Evolutionary conservation across 2,329 filamentous ascomycete genomes (phyloP).

Genomic region (Pestalotiopsis sp.): DNA sequence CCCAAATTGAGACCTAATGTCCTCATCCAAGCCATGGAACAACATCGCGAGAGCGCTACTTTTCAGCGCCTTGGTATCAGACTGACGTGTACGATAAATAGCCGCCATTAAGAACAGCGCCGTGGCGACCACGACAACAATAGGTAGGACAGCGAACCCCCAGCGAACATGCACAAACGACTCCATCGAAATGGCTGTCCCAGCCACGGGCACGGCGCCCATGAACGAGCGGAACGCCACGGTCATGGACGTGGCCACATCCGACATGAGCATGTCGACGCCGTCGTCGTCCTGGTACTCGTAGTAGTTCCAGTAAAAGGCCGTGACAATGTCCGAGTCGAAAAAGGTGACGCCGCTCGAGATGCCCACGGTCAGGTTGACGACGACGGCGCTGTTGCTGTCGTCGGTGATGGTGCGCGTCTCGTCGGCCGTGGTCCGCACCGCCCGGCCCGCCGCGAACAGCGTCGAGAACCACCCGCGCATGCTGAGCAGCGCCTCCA

Average conservation of each 20-base stretch:
- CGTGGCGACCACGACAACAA: slow-evolving; percentile 32
- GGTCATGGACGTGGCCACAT: slow-evolving; percentile 37
- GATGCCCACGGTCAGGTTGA: slow-evolving; percentile 36
- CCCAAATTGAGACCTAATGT: slow-evolving; percentile 25
- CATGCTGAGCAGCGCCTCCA: slow-evolving; percentile 32
- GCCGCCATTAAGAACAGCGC: slow-evolving; percentile 32
- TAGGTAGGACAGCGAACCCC: slow-evolving; percentile 36
- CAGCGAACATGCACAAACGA: slow-evolving; percentile 38
- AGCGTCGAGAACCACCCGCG: slow-evolving; percentile 34
- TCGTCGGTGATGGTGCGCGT: slow-evolving; percentile 29
- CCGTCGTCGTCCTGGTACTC: slow-evolving; percentile 32
- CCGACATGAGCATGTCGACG: slow-evolving; percentile 36
- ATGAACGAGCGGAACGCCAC: slow-evolving; percentile 34
- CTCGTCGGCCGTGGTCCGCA: slow-evolving; percentile 26
- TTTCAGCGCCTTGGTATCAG: slow-evolving; percentile 35
- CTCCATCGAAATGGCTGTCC: slow-evolving; percentile 30
- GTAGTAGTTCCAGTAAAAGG: slow-evolving; percentile 44
- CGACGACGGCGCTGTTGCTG: slow-evolving; percentile 24
- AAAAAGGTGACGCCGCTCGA: slow-evolving; percentile 35
- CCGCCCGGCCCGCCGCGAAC: slow-evolving; percentile 32
- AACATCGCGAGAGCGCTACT: slow-evolving; percentile 37
- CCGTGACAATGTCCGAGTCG: slow-evolving; percentile 39
- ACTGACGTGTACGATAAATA: slow-evolving; percentile 27
- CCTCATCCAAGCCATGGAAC: slow-evolving; percentile 37
- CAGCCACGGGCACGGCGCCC: slow-evolving; percentile 30